Base-by-base conservation (phyloP, 225 moss, liverwort and hornwort genomes). In the Anthoceros angustus region DNA sequence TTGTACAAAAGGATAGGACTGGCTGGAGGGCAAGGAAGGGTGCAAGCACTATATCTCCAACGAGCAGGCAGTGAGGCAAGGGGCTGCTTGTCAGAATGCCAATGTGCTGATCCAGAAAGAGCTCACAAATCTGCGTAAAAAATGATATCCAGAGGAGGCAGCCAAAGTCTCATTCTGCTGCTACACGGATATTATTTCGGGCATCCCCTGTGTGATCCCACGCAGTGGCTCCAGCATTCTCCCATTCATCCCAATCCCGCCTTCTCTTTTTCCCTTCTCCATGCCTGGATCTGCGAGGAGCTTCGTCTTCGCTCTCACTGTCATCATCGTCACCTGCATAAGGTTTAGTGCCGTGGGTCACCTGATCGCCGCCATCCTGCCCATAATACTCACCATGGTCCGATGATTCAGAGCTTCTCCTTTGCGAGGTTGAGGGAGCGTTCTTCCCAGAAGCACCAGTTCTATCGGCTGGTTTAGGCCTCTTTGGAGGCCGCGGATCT, bases 261-360 rank as follows among this genome's bases (percentile, higher is more conserved):
- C 89, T 81, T 75, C 86, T 84, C 79, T 98, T 98, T 78, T 83
- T 87, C 61, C 82, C 87, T 72, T 89, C 92, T 42, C 92, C 92
- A 68, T 98, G 89, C 80, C 98, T 87, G 24, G 98, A 98, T 66
- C 98, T 81, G 68, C 98, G 80, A 62, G 98, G 98, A 38, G 98
- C 98, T 76, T 98, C 92, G 73, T 98, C 98, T 74, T 98, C 98
- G 40, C 98, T 99, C 75, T 99, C 98, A 78, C 98, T 99, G 41
- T 92, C 98, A 71, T 86, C 91, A 38, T 92, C 95, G 62, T 92
- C 92, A 64, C 85, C 90, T 63, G 85, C 71, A 66, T 73, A 81
- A 9, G 70, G 42, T 45, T 85, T 76, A 48, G 75, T 80, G 62
- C 88, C 89, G 67, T 82, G 76, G 40, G 80, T 79, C 77, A 80